Base-by-base conservation (phyloP, 2,329 filamentous ascomycete genomes). In the Epichloe sp. region DNA sequence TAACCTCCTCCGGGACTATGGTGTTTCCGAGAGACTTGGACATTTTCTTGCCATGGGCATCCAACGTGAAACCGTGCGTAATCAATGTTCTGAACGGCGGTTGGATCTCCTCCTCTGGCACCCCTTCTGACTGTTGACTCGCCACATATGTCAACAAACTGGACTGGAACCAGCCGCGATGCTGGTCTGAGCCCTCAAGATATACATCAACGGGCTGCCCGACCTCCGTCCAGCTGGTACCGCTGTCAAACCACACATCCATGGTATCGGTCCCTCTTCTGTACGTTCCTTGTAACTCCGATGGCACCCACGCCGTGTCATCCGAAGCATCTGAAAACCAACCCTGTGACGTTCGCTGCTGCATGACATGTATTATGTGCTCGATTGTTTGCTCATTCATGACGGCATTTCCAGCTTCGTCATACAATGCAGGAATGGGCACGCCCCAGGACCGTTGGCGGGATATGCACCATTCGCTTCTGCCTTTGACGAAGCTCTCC, bases 221-320 rank as follows among this genome's bases (percentile, higher is more conserved):
- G 31, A 71, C 73, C 62, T 79, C 75, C 4, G 75, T 85, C 93
- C 93, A 98, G 62, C 88, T 95, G 47, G 86, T 95, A 5, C 93
- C 93, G 57, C 93, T 97, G 65, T 98, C 93, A 59, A 98, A 98
- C 93, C 93, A 98, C 10, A 98, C 93, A 65, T 98, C 93, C 93
- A 98, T 98, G 0, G 93, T 98, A 62, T 98, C 93, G 43, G 75
- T 86, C 14, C 91, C 91, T 55, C 93, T 84, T 46, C 78, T 73
- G 62, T 85, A 93, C 5, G 70, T 63, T 8, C 73, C 72, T 14
- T 74, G 70, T 2, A 95, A 71, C 10, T 78, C 76, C 5, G 78
- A 67, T 2, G 83, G 80, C 35, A 94, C 74, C 91, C 91, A 98
- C 0, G 78, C 79, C 23, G 76, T 70, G 49, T 97, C 89, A 54